Evolutionary conservation across 106 monocot genomes (phyloP).

Genomic region (Xerophyta viscosa): DNA sequence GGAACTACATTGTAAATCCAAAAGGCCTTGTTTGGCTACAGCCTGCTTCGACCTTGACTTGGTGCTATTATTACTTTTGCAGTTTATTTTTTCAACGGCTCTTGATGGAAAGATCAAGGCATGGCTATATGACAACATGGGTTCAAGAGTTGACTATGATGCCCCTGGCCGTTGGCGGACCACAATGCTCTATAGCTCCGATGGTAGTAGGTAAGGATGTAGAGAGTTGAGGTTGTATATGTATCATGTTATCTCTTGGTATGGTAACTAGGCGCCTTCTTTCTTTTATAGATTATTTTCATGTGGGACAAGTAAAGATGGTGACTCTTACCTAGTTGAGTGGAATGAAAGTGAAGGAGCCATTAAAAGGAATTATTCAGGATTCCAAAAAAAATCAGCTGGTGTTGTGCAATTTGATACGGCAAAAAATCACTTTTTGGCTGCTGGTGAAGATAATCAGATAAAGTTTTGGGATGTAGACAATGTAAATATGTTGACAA

Average conservation of each 20-base stretch:
- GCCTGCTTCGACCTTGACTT: no score
- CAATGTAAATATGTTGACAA: conserved; percentile 55
- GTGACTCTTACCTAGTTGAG: conserved; percentile 65
- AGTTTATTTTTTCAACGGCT: conserved; percentile 70
- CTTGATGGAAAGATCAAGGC: conserved; percentile 78
- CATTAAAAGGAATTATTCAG: conserved; percentile 67
- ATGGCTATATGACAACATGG: conserved; percentile 61
- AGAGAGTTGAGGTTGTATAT: not conserved
- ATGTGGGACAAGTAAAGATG: conserved; percentile 90
- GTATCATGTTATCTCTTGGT: no score
- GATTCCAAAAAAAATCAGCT: conserved; percentile 56
- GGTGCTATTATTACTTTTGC: no score
- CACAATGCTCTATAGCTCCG: conserved; percentile 62
- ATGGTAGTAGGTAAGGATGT: conserved; percentile 46
- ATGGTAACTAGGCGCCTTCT: not conserved
- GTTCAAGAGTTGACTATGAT: conserved; percentile 65
- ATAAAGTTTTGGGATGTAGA: conserved; percentile 90
- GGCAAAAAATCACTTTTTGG: conserved; percentile 69
- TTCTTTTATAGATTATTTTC: conserved; percentile 60
- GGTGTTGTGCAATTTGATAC: conserved; percentile 82
- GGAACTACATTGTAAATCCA: no score
- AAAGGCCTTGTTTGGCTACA: no score
- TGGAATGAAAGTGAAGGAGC: conserved; percentile 97
- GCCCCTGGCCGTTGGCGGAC: conserved; percentile 63
- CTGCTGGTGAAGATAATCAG: conserved; percentile 73